phyloP scores from a whole-genome alignment of 139 green algal genomes.

The Volvox reticuliferus region DNA sequence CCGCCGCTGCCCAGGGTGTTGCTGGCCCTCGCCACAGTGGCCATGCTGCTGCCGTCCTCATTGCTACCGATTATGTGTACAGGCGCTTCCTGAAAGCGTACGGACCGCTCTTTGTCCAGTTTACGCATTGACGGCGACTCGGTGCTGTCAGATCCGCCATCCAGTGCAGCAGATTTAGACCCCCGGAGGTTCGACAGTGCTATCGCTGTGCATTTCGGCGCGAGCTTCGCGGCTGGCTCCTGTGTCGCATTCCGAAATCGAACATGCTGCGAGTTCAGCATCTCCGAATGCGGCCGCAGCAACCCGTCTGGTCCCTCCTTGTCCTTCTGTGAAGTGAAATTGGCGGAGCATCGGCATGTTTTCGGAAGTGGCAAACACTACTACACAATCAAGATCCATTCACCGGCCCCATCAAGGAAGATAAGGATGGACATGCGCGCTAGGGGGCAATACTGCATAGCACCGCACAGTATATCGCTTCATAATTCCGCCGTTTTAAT shows the following conservation, averaged over 20 bases:
- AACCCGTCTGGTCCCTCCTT: conserved; percentile 12
- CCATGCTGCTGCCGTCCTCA: not conserved
- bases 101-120: conserved; percentile 34
- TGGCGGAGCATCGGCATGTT: no score
- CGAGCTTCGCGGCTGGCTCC: not conserved
- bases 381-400: no score
- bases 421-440: no score
- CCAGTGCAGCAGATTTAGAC: not conserved
- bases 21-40: not conserved
- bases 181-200: conserved; percentile 1
- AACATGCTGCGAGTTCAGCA: not conserved
- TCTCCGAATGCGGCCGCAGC: conserved; percentile 24
- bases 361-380: no score
- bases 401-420: no score
- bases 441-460: no score
- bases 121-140: not conserved
- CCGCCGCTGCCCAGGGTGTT: not conserved
- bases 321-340: conserved; percentile 14
- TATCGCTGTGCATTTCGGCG: not conserved
- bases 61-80: conserved; percentile 10
- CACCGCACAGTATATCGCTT: no score
- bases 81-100: conserved; percentile 45
- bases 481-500: no score
- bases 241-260: not conserved
- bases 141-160: not conserved